Evolutionary conservation across 495 filamentous ascomycete species (phyloP), one percentile per base, ranked within the genome.

Genomic region (Pyrenula massariospora): DNA sequence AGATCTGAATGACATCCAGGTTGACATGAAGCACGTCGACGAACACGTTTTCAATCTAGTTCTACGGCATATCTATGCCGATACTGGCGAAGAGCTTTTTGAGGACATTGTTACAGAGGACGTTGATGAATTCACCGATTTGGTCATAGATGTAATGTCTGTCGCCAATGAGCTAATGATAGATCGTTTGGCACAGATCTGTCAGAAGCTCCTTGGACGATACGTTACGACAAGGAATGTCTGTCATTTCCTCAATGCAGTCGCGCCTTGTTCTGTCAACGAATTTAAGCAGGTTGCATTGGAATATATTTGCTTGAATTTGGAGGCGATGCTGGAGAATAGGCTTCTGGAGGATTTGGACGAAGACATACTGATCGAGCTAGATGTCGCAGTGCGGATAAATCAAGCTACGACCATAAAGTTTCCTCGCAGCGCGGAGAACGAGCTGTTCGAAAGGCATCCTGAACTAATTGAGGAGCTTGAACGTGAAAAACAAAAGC

Each of bases 151-250:
- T 57, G 88, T 97, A 25, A 84, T 95, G 78, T 85, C 82, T 55
- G 85, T 90, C 42, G 88, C 90, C 10, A 88, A 98, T 63, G 93
- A 97, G 62, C 75, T 98, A 57, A 95, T 98, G 91, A 79, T 98
- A 36, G 92, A 96, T 65, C 76, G 90, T 24, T 70, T 98, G 23
- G 88, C 86, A 12, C 89, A 95, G 65, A 82, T 92, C 12, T 97
- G 92, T 67, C 93, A 98, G 64, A 84, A 84, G 56, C 71, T 89
- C 49, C 79, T 97, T 57, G 93, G 93, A n/a, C 80, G 78, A 47
- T 95, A 91, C 69, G 89, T 94, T 15, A 91, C 82, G 55, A 86
- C 82, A 22, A 87, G 94, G 47, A 98, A 96, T 65, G 85, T 92
- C 52, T 86, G 88, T 49, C 80, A 84, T 50, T 71, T 97, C 12